Conservation (phyloP, 2,329 filamentous ascomycete species). For the Zasmidium cellare region DNA sequence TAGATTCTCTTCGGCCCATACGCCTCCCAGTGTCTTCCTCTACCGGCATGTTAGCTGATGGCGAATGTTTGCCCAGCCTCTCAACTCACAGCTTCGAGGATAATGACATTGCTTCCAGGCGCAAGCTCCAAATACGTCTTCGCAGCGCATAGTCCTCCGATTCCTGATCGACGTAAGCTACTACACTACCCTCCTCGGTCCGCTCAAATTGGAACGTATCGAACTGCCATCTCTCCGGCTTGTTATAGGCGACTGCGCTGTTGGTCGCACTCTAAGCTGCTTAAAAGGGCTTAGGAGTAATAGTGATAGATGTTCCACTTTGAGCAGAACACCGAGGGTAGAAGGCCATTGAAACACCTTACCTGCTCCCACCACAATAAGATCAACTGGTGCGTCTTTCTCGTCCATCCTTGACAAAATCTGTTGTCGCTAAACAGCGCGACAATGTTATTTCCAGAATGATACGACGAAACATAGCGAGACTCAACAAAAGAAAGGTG, state of each 20-base stretch:
- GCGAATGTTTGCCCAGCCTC: too few relatives aligned
- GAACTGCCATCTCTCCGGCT: too few relatives aligned
- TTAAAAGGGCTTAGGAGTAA: too few relatives aligned
- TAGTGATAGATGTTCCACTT: too few relatives aligned
- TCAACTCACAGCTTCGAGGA: constrained; percentile 15
- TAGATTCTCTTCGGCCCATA: constrained; percentile 66
- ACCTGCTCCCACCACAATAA: constrained; percentile 12
- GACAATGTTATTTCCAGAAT: not conserved
- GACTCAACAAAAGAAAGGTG: not conserved
- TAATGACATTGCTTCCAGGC: constrained; percentile 3
- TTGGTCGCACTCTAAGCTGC: too few relatives aligned
- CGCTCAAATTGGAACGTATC: too few relatives aligned
- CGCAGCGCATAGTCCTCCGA: constrained; percentile 13
- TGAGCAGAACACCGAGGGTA: too few relatives aligned
- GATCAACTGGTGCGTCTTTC: not conserved
- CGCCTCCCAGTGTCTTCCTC: constrained; percentile 56
- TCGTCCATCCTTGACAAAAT: not conserved
- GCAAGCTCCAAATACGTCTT: constrained; percentile 12
- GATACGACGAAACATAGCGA: not conserved
- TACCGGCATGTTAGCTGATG: not conserved
- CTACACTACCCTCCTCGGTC: too few relatives aligned
- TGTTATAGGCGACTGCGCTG: too few relatives aligned
- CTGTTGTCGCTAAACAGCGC: not conserved
- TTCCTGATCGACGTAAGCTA: constrained; percentile 2
- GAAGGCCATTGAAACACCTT: too few relatives aligned